A percentile compares a stretch with the other conserved stretches of the same genome.
phyloP scores from a whole-genome alignment of 768 basidiomycete genomes.

The Xanthoconium purpureum region DNA sequence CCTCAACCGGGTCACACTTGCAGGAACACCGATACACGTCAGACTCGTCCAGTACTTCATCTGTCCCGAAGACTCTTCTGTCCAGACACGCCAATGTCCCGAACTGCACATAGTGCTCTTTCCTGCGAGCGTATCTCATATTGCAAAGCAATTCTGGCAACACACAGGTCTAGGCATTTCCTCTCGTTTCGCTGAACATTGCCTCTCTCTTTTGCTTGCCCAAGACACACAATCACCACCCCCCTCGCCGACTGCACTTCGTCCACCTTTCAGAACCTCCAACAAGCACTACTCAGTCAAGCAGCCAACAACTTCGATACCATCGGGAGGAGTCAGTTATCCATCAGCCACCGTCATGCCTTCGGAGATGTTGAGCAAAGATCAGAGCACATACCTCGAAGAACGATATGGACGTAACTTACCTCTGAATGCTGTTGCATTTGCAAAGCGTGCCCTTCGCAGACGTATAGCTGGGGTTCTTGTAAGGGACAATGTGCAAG shows the following conservation, averaged over 20 bases:
- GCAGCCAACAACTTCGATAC: slow-evolving; percentile 6
- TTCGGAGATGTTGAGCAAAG: slow-evolving; percentile 53
- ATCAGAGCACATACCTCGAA: slow-evolving; percentile 78
- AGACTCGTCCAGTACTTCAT: slow-evolving; percentile 71
- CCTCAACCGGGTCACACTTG: slow-evolving; percentile 42
- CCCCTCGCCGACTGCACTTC: slow-evolving; percentile 19
- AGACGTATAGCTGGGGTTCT: slow-evolving; percentile 86
- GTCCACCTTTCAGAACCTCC: slow-evolving; percentile 40
- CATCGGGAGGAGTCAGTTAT: slow-evolving; percentile 1
- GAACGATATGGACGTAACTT: slow-evolving; percentile 94
- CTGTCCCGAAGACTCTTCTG: slow-evolving; percentile 50
- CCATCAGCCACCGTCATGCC: slow-evolving; percentile 6
- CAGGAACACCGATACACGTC: slow-evolving; percentile 44
- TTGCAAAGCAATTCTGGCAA: slow-evolving; percentile 95
- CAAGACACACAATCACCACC: slow-evolving; percentile 36
- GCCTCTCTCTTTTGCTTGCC: slow-evolving; percentile 62
- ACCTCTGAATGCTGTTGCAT: slow-evolving; percentile 62
- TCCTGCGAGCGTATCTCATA: slow-evolving; percentile 50
- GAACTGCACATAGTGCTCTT: slow-evolving; percentile 85
- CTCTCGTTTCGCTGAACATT: slow-evolving; percentile 81
- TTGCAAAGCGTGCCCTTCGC: slow-evolving; percentile 87
- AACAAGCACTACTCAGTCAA: slow-evolving; percentile 58
- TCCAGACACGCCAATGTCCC: slow-evolving; percentile 33
- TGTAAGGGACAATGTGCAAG: slow-evolving; percentile 49
- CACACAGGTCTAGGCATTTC: slow-evolving; percentile 90